Percentiles rank a stretch among this genome's conserved stretches.
These are phyloP conservation scores for Jatropha podagrica DNA, from an alignment of 441 rosid species.

Conservation along the genomic window DNA sequence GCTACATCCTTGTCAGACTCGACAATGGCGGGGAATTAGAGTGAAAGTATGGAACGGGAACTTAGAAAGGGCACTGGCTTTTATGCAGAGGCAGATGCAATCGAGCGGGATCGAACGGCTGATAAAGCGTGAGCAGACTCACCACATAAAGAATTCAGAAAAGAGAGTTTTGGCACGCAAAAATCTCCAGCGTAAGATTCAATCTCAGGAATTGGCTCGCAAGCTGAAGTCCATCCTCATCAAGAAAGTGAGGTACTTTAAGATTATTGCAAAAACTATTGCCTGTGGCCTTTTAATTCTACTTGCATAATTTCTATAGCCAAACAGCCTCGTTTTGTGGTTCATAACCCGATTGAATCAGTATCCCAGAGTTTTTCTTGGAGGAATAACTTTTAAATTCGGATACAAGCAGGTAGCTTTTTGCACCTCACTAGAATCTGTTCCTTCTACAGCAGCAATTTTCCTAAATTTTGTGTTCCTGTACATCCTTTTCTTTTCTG, in stretches of 20 bases:
- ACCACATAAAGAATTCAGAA: conserved; percentile 86
- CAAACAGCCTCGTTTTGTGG: too few relatives aligned
- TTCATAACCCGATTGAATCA: too few relatives aligned
- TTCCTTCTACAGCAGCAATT: background rate
- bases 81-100: conserved; percentile 75
- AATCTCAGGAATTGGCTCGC: conserved; percentile 65
- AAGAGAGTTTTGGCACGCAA: conserved; percentile 80
- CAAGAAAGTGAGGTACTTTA: conserved; percentile 78
- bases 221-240: conserved; percentile 76
- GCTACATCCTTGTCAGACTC: conserved; percentile 27
- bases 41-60: conserved; percentile 65
- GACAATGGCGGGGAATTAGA: conserved; percentile 75
- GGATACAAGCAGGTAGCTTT: background rate
- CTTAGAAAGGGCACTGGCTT: conserved; percentile 60
- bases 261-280: too few relatives aligned
- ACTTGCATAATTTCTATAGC: too few relatives aligned
- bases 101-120: conserved; percentile 85
- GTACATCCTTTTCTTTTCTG: background rate
- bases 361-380: too few relatives aligned
- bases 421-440: background rate
- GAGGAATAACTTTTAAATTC: background rate
- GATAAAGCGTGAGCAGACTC: conserved; percentile 57
- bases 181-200: conserved; percentile 58
- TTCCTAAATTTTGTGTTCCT: background rate
- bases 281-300: too few relatives aligned